A percentile compares a stretch with the other conserved stretches of the same genome.
Conservation (phyloP, 2,329 filamentous ascomycete genomes). For the Seiridium cupressi region DNA sequence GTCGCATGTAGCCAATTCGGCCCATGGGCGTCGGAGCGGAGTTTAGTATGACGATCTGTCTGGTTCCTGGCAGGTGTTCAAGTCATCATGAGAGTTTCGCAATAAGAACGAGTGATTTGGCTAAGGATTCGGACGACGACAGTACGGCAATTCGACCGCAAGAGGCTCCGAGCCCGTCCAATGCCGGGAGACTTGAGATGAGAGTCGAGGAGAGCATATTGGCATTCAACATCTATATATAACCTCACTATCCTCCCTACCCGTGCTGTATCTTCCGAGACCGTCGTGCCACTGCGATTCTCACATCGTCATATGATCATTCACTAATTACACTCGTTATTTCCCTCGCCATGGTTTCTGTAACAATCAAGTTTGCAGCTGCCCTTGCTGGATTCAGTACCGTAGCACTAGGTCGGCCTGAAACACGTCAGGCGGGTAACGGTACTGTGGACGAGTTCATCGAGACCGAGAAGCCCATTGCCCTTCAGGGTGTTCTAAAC, state of each 20-base stretch:
- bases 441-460: slow-evolving; percentile 31
- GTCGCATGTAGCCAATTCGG: neutral
- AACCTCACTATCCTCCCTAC: neutral
- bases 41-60: neutral
- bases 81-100: neutral
- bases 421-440: neutral
- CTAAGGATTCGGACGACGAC: neutral
- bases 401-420: neutral
- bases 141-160: neutral
- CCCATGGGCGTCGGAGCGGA: neutral
- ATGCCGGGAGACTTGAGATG: neutral
- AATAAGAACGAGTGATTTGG: neutral
- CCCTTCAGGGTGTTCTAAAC: slow-evolving; percentile 49
- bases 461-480: slow-evolving; percentile 40
- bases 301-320: neutral
- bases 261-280: neutral
- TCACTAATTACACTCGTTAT: no score
- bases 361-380: neutral
- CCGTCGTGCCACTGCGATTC: neutral
- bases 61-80: slow-evolving; percentile 1
- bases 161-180: no score
- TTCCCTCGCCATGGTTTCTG: neutral
- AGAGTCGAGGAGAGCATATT: neutral
- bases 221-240: neutral
- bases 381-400: neutral